These are phyloP conservation scores for Seiridium cupressi DNA, from an alignment of 2,329 filamentous ascomycete genomes.

Conservation along the genomic window DNA sequence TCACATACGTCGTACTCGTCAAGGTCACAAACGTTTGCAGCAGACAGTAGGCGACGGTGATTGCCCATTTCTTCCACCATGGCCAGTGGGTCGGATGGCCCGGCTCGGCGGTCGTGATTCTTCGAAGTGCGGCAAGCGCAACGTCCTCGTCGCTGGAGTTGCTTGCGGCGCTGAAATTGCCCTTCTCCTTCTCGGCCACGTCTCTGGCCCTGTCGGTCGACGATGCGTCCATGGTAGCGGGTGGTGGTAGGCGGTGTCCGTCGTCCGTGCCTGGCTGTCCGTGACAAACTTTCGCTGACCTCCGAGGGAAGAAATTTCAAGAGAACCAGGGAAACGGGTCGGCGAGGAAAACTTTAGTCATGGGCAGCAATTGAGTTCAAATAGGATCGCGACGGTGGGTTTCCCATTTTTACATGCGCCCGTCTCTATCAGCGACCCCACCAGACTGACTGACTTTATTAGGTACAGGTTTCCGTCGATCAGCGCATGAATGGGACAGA, in stretches of 20 bases:
- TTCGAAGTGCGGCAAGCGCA: slow-evolving; percentile 22
- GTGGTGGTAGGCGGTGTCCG: not conserved
- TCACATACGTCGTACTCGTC: slow-evolving; percentile 36
- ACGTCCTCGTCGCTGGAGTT: slow-evolving; percentile 13
- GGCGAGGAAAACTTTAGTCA: not conserved
- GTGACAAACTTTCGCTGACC: slow-evolving; percentile 1
- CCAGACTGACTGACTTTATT: slow-evolving; percentile 2
- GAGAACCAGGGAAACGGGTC: slow-evolving; percentile 1
- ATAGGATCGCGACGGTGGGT: slow-evolving; percentile 1
- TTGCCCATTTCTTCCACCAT: slow-evolving; percentile 25
- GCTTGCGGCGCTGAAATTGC: not conserved
- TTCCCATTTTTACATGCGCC: not conserved
- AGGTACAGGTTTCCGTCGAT: slow-evolving; percentile 3
- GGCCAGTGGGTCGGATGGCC: slow-evolving; percentile 28
- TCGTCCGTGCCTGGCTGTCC: not conserved
- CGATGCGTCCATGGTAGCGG: not conserved
- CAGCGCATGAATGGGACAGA: not conserved
- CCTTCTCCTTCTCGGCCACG: not conserved
- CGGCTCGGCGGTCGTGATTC: slow-evolving; percentile 20
- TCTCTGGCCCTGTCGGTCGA: not conserved
- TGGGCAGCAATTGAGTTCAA: slow-evolving; percentile 1
- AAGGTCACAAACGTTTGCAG: slow-evolving; percentile 36
- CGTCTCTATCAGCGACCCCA: slow-evolving; percentile 3
- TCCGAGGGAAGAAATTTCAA: not conserved
- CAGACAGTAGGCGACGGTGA: slow-evolving; percentile 24